phyloP scores from a whole-genome alignment of 2,329 filamentous ascomycete species.

The Trichophyton mentagrophytes region DNA sequence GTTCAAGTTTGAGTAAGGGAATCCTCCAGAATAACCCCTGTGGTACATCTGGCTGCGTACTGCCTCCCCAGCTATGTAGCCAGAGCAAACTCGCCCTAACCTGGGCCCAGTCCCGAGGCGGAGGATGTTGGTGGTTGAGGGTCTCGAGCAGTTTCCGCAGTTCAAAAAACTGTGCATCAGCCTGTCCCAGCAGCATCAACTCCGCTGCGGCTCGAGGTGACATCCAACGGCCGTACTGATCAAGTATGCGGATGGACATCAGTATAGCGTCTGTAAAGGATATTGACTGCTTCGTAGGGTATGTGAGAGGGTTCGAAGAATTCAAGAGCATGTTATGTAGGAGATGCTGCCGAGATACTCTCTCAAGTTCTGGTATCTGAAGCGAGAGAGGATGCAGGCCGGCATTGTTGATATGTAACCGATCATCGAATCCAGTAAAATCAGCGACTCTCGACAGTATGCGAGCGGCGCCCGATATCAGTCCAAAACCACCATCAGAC shows the following conservation, averaged over 20 bases:
- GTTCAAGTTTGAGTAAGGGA: conserved; percentile 38
- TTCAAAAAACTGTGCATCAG: conserved; percentile 41
- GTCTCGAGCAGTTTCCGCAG: conserved; percentile 42
- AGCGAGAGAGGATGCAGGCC: conserved; percentile 22
- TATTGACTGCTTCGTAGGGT: conserved; percentile 27
- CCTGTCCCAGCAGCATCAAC: conserved; percentile 41
- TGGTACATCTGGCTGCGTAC: conserved; percentile 21
- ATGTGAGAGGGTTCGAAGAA: conserved; percentile 31
- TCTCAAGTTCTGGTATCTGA: conserved; percentile 22
- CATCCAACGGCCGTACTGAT: conserved; percentile 27
- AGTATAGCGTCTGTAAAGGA: conserved; percentile 31
- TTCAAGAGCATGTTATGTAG: conserved; percentile 31
- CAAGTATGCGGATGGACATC: conserved; percentile 29
- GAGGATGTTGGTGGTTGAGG: conserved; percentile 30
- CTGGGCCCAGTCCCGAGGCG: conserved; percentile 37
- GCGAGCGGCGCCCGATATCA: conserved; percentile 37
- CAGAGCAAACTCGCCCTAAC: conserved; percentile 43
- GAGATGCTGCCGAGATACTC: conserved; percentile 29
- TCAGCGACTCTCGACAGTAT: conserved; percentile 40
- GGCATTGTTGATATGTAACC: conserved; percentile 16
- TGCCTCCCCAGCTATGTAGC: conserved; percentile 47
- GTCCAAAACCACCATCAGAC: conserved; percentile 32
- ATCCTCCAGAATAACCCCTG: conserved; percentile 39
- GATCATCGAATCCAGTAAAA: conserved; percentile 39
- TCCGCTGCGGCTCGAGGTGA: conserved; percentile 31